phyloP scores from a whole-genome alignment of 495 filamentous ascomycete species.

The Usnea hakonensis region DNA sequence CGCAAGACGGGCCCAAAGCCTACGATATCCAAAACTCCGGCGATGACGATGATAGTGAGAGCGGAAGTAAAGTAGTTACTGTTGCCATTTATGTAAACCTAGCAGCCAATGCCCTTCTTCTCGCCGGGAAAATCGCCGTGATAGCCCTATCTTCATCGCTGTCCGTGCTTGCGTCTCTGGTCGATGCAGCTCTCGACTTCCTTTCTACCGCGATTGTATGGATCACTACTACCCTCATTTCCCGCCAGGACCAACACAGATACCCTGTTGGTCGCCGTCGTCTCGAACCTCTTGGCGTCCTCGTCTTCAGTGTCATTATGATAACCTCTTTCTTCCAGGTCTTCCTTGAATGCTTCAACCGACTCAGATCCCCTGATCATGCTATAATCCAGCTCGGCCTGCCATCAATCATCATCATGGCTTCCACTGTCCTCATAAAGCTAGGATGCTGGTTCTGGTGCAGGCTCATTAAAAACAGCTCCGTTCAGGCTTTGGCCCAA shows the following conservation, averaged over 20 bases:
- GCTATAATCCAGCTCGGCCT: slow-evolving; percentile 61
- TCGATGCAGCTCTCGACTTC: slow-evolving; percentile 84
- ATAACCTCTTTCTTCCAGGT: slow-evolving; percentile 86
- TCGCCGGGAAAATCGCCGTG: slow-evolving; percentile 73
- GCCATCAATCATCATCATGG: slow-evolving; percentile 72
- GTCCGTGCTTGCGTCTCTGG: slow-evolving; percentile 80
- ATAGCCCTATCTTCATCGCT: slow-evolving; percentile 73
- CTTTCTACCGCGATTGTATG: slow-evolving; percentile 80
- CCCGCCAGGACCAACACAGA: slow-evolving; percentile 64
- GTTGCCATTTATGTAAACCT: slow-evolving; percentile 83
- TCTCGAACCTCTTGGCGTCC: slow-evolving; percentile 70
- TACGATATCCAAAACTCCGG: slow-evolving; percentile 19
- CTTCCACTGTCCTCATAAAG: slow-evolving; percentile 74
- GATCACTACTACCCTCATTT: slow-evolving; percentile 69
- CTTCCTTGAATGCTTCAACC: slow-evolving; percentile 59
- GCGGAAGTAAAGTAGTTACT: slow-evolving; percentile 58
- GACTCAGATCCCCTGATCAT: slow-evolving; percentile 55
- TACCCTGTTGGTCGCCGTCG: slow-evolving; percentile 75
- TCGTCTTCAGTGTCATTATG: slow-evolving; percentile 79
- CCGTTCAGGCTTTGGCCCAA: slow-evolving; percentile 74
- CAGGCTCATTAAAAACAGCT: slow-evolving; percentile 77
- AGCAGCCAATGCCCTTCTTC: slow-evolving; percentile 68
- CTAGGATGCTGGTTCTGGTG: slow-evolving; percentile 84
- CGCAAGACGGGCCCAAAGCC: slow-evolving; percentile 15
- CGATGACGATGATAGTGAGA: slow-evolving; percentile 41